Percentiles rank a stretch among this genome's conserved stretches.
phyloP scores from a whole-genome alignment of 306 rosid species.

The Rosa chinensis region DNA sequence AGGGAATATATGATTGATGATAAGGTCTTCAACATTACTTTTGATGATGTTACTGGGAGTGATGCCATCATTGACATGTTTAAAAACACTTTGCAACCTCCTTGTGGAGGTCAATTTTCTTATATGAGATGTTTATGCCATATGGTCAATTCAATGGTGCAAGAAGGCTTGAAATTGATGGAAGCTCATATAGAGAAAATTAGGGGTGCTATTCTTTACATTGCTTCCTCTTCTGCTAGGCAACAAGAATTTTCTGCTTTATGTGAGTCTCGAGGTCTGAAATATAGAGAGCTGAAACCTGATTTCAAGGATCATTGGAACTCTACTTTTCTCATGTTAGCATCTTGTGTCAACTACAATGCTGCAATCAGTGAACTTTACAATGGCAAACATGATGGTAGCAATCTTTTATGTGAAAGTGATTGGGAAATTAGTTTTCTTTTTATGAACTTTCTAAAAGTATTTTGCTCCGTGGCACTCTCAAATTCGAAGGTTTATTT shows the following conservation, averaged over 20 bases:
- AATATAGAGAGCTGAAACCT: not conserved
- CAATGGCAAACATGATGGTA: not conserved
- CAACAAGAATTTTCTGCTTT: too few relatives aligned
- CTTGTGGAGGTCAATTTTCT: too few relatives aligned
- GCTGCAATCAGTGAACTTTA: constrained; percentile 5
- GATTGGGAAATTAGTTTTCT: not conserved
- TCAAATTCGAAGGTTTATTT: not conserved
- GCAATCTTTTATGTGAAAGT: not conserved
- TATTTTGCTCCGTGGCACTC: not conserved
- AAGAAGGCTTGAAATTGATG: too few relatives aligned
- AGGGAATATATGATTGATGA: too few relatives aligned
- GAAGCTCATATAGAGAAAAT: constrained; percentile 3
- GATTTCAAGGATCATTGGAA: not conserved
- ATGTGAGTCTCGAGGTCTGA: not conserved
- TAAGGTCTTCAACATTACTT: too few relatives aligned
- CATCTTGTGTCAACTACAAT: too few relatives aligned
- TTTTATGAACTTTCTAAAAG: not conserved
- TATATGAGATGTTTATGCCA: too few relatives aligned
- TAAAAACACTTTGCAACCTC: too few relatives aligned
- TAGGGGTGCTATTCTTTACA: not conserved
- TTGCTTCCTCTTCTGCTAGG: constrained; percentile 5
- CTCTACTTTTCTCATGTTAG: too few relatives aligned
- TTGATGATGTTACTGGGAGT: too few relatives aligned
- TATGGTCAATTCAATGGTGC: too few relatives aligned
- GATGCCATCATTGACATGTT: too few relatives aligned